phyloP scores from a whole-genome alignment of 768 basidiomycete genomes.

The Naganishia antarctica region DNA sequence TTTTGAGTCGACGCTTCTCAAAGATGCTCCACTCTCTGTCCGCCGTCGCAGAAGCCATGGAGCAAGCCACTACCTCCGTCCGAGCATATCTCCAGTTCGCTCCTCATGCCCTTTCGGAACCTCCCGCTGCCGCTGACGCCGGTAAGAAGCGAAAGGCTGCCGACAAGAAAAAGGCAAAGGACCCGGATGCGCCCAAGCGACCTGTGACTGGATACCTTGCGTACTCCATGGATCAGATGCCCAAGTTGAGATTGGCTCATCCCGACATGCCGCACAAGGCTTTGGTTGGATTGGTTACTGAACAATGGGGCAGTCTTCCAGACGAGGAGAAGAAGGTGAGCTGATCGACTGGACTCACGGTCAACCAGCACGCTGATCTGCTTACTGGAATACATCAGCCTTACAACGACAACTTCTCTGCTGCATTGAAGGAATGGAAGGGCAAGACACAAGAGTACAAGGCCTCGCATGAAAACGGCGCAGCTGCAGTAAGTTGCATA shows the following conservation, averaged over 20 bases:
- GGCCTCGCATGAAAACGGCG: neutral
- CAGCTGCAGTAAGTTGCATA: neutral
- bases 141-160: conserved; percentile 12
- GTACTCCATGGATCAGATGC: conserved; percentile 86
- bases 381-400: neutral
- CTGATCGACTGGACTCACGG: neutral
- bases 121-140: conserved; percentile 3
- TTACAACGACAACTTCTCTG: conserved; percentile 16
- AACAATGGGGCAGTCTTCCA: conserved; percentile 67
- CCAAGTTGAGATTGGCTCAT: conserved; percentile 62
- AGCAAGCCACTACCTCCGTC: conserved; percentile 37
- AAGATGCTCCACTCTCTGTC: conserved; percentile 47
- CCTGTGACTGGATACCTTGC: conserved; percentile 88
- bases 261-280: conserved; percentile 67
- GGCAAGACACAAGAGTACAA: conserved; percentile 9
- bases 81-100: conserved; percentile 37
- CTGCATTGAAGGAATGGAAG: conserved; percentile 11
- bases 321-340: conserved; percentile 70
- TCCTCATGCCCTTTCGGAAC: conserved; percentile 31
- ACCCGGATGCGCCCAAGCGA: conserved; percentile 90
- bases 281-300: conserved; percentile 65
- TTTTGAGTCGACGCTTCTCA: too few species aligned
- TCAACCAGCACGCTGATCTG: neutral
- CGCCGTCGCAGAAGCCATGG: conserved; percentile 43
- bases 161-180: conserved; percentile 64